Conservation (phyloP, 225 moss, liverwort and hornwort species). For the Antitrichia curtipendula region DNA sequence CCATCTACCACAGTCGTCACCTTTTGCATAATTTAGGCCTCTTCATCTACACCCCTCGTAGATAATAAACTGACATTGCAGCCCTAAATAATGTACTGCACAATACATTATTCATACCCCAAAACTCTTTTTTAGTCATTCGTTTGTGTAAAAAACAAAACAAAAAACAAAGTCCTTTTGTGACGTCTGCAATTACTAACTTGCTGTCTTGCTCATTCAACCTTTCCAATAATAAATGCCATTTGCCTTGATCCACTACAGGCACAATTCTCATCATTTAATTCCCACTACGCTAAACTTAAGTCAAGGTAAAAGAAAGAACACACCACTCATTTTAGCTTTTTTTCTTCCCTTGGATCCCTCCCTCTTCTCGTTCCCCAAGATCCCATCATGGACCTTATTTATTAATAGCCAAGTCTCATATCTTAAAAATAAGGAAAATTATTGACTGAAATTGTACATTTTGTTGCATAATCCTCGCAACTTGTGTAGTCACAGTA, state of each 20-base stretch:
- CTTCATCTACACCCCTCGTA: neutral
- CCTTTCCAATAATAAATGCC: slow-evolving; percentile 1
- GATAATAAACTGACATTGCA: neutral
- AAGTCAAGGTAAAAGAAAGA: neutral
- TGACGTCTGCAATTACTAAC: neutral
- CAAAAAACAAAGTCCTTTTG: no score
- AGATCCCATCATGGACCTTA: neutral
- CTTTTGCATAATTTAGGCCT: neutral
- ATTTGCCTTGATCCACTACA: neutral
- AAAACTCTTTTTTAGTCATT: no score
- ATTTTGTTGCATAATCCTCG: no score
- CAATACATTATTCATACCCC: neutral
- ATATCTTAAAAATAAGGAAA: neutral
- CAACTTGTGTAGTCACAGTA: neutral
- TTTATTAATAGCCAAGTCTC: neutral
- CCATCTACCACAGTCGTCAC: neutral
- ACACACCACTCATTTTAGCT: neutral
- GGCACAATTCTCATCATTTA: neutral
- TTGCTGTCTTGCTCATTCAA: slow-evolving; percentile 4
- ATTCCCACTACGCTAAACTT: neutral
- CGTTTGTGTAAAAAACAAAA: no score
- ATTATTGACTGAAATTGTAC: neutral
- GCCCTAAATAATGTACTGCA: neutral
- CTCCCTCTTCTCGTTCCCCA: neutral
- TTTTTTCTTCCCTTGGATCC: neutral